Conservation (phyloP, 495 filamentous ascomycete species). For the Tuber magnatum region DNA sequence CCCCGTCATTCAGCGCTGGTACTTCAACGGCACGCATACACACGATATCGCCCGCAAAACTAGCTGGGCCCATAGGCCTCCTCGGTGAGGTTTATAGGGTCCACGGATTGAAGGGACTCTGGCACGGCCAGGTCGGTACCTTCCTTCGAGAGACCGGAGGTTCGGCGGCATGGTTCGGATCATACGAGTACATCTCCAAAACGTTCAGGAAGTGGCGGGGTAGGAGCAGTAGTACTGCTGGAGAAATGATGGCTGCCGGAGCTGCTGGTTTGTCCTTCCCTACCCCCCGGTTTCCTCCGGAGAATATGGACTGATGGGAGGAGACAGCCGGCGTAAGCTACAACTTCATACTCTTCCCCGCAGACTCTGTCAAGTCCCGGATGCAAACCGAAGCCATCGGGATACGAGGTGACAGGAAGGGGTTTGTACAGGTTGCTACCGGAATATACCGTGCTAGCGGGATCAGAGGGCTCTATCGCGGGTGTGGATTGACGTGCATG, state of each 20-base stretch:
- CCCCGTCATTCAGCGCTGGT: neutral
- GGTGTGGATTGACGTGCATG: constrained; percentile 86
- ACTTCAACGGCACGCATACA: constrained; percentile 30
- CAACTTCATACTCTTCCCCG: constrained; percentile 94
- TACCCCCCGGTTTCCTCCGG: neutral
- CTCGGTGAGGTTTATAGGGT: constrained; percentile 71
- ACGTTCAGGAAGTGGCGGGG: constrained; percentile 51
- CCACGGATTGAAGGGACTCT: constrained; percentile 78
- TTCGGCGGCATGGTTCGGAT: constrained; percentile 89
- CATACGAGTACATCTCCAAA: constrained; percentile 70
- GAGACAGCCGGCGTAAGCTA: constrained; percentile 68
- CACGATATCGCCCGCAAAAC: constrained; percentile 36
- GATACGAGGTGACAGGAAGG: constrained; percentile 44
- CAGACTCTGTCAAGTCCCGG: constrained; percentile 90
- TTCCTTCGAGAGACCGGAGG: constrained; percentile 91
- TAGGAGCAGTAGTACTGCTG: constrained; percentile 17
- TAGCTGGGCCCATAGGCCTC: constrained; percentile 52
- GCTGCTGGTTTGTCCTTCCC: constrained; percentile 28
- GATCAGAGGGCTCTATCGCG: constrained; percentile 76
- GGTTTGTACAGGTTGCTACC: constrained; percentile 62
- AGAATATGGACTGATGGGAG: neutral
- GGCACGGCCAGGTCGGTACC: constrained; percentile 89
- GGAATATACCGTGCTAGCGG: constrained; percentile 75
- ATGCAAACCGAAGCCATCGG: constrained; percentile 84
- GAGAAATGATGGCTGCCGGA: constrained; percentile 39